These are phyloP conservation scores for Mycena kentingensis DNA, from an alignment of 768 basidiomycete species.

Conservation along the genomic window DNA sequence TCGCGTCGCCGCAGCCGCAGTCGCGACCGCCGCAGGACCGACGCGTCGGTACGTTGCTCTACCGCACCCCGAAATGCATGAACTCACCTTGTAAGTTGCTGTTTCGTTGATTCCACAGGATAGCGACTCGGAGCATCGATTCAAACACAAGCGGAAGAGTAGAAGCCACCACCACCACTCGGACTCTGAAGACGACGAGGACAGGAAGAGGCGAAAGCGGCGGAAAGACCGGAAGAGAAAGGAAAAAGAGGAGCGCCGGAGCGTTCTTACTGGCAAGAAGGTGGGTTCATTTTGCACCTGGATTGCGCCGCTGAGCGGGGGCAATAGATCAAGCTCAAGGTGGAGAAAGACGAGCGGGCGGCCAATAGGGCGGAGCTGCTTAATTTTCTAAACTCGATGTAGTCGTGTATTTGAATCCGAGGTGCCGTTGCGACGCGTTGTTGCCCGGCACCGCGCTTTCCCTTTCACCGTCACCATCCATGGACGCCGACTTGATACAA, in stretches of 20 bases:
- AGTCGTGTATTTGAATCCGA: not conserved
- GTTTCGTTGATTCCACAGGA: conserved; percentile 4
- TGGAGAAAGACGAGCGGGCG: conserved; percentile 56
- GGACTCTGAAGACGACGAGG: conserved; percentile 15
- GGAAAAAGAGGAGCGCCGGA: conserved; percentile 51
- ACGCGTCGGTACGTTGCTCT: conserved; percentile 16
- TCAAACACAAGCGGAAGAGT: conserved; percentile 5
- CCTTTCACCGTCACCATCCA: conserved; percentile 34
- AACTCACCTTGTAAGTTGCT: conserved; percentile 23
- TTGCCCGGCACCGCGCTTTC: not conserved
- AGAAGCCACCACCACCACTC: conserved; percentile 2
- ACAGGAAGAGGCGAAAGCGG: conserved; percentile 36
- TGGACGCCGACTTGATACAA: conserved; percentile 94
- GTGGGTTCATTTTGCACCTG: conserved; percentile 28
- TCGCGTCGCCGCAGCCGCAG: conserved; percentile 6
- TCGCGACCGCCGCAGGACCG: conserved; percentile 7
- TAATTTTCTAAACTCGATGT: conserved; percentile 58
- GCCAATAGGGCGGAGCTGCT: conserved; percentile 55
- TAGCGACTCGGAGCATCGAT: not conserved
- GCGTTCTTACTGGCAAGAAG: conserved; percentile 65
- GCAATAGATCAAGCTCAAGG: conserved; percentile 63
- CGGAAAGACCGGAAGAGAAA: conserved; percentile 40
- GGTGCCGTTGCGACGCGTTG: conserved; percentile 23
- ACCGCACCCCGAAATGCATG: not conserved
- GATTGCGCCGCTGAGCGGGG: conserved; percentile 3